Conservation (phyloP, 2,329 filamentous ascomycete species). For the Microdochium paspali region DNA sequence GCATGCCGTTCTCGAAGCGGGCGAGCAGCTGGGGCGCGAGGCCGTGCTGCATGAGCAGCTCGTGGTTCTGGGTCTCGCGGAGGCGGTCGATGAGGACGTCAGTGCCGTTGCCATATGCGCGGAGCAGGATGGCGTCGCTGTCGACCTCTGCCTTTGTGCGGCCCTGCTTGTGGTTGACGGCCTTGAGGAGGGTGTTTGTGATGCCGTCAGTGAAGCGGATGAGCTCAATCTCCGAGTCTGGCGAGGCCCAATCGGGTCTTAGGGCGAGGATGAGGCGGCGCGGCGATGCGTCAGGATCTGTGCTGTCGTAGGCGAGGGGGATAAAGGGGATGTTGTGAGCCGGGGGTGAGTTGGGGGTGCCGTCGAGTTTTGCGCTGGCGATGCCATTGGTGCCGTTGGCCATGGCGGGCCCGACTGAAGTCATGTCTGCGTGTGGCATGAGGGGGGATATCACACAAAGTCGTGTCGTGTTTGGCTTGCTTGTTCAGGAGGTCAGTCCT, state of each 20-base stretch:
- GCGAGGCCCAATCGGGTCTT: constrained; percentile 71
- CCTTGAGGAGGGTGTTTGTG: constrained; percentile 85
- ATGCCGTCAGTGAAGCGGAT: constrained; percentile 94
- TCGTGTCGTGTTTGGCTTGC: too few relatives aligned
- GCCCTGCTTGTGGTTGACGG: constrained; percentile 58
- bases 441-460: constrained; percentile 1
- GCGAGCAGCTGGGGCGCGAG: constrained; percentile 83
- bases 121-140: constrained; percentile 73
- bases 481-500: too few relatives aligned
- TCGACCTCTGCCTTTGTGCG: constrained; percentile 50
- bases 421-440: constrained; percentile 9
- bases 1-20: constrained; percentile 89
- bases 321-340: constrained; percentile 50
- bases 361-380: constrained; percentile 21
- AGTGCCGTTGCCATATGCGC: constrained; percentile 90
- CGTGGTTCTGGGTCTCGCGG: constrained; percentile 71
- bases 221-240: constrained; percentile 70
- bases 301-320: constrained; percentile 67
- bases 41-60: constrained; percentile 71
- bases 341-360: constrained; percentile 14
- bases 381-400: constrained; percentile 9
- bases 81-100: constrained; percentile 94
- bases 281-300: constrained; percentile 70
- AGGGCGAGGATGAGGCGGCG: constrained; percentile 69
- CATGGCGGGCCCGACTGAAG: constrained; percentile 4